These are phyloP conservation scores for Pythium apleroticum DNA, from an alignment of 352 stramenopile species.

Conservation along the genomic window DNA sequence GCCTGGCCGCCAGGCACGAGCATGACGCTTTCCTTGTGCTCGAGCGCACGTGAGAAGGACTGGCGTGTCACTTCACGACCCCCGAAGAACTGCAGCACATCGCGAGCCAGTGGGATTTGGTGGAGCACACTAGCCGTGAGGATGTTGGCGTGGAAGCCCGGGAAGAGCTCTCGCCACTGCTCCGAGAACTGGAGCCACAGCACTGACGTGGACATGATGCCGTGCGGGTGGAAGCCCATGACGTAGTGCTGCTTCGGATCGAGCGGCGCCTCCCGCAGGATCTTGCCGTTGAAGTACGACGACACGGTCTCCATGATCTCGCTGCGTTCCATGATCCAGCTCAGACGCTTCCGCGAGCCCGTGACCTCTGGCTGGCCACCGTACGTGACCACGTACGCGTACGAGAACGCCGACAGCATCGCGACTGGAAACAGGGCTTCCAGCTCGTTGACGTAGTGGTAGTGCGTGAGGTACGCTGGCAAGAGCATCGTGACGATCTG, in stretches of 20 bases:
- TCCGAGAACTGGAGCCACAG: slow-evolving; percentile 81
- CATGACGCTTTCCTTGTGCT: slow-evolving; percentile 64
- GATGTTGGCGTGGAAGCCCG: slow-evolving; percentile 61
- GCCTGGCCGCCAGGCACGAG: slow-evolving; percentile 79
- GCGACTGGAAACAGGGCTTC: slow-evolving; percentile 45
- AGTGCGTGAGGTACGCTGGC: slow-evolving; percentile 46
- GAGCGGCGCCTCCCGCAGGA: slow-evolving; percentile 58
- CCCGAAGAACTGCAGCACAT: slow-evolving; percentile 76
- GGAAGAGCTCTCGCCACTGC: slow-evolving; percentile 67
- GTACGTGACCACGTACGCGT: slow-evolving; percentile 72
- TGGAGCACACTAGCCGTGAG: slow-evolving; percentile 79
- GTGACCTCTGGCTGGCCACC: slow-evolving; percentile 62
- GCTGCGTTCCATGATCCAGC: slow-evolving; percentile 42
- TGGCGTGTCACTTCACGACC: slow-evolving; percentile 71
- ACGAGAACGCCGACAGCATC: slow-evolving; percentile 49
- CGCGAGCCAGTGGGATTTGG: slow-evolving; percentile 72
- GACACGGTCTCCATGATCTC: slow-evolving; percentile 57
- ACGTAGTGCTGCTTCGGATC: slow-evolving; percentile 68
- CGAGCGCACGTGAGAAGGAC: slow-evolving; percentile 50
- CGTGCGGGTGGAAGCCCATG: slow-evolving; percentile 78
- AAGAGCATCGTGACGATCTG: slow-evolving; percentile 39
- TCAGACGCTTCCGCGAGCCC: slow-evolving; percentile 46
- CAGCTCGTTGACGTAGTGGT: slow-evolving; percentile 50
- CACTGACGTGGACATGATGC: slow-evolving; percentile 71
- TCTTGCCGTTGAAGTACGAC: slow-evolving; percentile 62